These are phyloP conservation scores for Onygenales sp. DNA, from an alignment of 2,329 filamentous ascomycete species.

Conservation along the genomic window DNA sequence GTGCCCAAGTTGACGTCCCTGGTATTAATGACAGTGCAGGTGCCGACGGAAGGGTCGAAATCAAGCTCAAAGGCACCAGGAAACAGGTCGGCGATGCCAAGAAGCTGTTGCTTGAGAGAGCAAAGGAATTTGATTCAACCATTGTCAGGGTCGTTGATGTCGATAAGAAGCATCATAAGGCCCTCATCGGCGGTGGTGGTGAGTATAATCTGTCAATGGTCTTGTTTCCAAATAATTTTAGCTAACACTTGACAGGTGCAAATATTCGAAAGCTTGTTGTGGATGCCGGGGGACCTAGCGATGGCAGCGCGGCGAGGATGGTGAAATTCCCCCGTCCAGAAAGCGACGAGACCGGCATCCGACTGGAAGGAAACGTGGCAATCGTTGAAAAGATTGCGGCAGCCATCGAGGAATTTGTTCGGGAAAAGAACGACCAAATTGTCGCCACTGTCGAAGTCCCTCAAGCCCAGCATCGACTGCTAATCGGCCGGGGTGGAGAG, in stretches of 20 bases:
- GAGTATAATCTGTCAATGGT: conserved; percentile 31
- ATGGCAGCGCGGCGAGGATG: conserved; percentile 74
- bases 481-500: conserved; percentile 89
- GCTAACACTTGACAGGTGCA: conserved; percentile 52
- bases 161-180: conserved; percentile 88
- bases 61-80: conserved; percentile 87
- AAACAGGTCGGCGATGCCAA: conserved; percentile 83
- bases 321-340: conserved; percentile 93
- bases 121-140: conserved; percentile 81
- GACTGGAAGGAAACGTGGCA: conserved; percentile 71
- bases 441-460: conserved; percentile 73
- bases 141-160: conserved; percentile 74
- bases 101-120: conserved; percentile 80
- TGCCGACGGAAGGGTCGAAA: conserved; percentile 62
- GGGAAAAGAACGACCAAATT: conserved; percentile 74
- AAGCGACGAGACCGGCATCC: conserved; percentile 71
- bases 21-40: conserved; percentile 62
- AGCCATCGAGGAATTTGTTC: conserved; percentile 70
- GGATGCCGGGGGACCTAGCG: conserved; percentile 80
- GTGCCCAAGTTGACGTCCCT: conserved; percentile 86
- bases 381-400: conserved; percentile 84
- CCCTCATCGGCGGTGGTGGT: conserved; percentile 83
- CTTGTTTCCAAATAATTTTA: conserved; percentile 3
- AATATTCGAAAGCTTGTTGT: conserved; percentile 80
- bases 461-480: conserved; percentile 75